phyloP scores from a whole-genome alignment of 2,329 filamentous ascomycete species.

The Cryphonectria japonica region DNA sequence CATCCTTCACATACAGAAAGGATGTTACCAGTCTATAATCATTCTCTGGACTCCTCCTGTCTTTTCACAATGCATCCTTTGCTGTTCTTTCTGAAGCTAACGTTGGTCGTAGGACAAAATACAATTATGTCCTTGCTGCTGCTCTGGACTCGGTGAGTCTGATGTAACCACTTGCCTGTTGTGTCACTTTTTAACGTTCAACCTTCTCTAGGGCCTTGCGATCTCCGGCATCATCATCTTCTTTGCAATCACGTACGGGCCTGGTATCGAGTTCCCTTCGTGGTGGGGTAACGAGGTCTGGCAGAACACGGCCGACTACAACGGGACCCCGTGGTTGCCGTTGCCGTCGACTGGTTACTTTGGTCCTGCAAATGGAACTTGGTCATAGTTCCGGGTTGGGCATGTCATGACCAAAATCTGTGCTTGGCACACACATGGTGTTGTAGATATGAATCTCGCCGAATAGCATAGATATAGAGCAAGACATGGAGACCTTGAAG shows the following conservation, averaged over 20 bases:
- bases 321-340: slow-evolving; percentile 38
- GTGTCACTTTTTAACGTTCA: neutral
- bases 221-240: slow-evolving; percentile 42
- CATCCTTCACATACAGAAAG: neutral
- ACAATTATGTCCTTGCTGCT: slow-evolving; percentile 43
- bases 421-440: neutral
- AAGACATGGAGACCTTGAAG: neutral
- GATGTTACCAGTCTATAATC: neutral
- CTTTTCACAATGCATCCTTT: neutral
- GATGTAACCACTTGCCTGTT: neutral
- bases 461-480: neutral
- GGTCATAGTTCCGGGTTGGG: slow-evolving; percentile 30
- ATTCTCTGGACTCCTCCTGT: neutral
- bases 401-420: neutral
- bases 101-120: slow-evolving; percentile 38
- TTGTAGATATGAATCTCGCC: neutral
- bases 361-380: slow-evolving; percentile 39
- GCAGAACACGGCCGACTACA: slow-evolving; percentile 40
- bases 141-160: slow-evolving; percentile 36
- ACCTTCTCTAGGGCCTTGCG: slow-evolving; percentile 35
- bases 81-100: neutral
- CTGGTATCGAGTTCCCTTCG: slow-evolving; percentile 38
- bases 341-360: slow-evolving; percentile 41
- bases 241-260: slow-evolving; percentile 41
- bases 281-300: slow-evolving; percentile 44